Base-by-base conservation (phyloP, 306 rosid species). In the Quercus robur region DNA sequence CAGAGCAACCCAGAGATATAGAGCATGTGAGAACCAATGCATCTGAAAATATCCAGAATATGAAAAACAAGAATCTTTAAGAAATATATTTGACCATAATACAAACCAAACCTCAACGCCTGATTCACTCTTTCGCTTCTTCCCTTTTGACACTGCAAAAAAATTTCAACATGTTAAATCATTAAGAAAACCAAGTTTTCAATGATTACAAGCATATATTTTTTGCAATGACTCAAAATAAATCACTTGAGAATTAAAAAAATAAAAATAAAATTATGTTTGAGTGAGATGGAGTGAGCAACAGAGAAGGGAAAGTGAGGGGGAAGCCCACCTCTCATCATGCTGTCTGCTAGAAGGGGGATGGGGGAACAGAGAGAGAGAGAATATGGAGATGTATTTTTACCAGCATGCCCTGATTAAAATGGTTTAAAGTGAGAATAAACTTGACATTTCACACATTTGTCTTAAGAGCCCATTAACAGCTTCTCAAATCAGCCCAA, bases 121-220 rank as follows among this genome's bases (percentile, higher is more conserved):
- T 3, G 88, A 87, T 73, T 92, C 98, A 86, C 52, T 87, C 91
- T 93, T 94, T 61, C 90, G 89, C 75, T 91, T 94, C 86, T 94
- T 94, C 84, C 97, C 93, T 81, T 88, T 91, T 61, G 94, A 23
- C 75, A 69, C 97, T 91, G 93, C 90, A 88, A 71, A 81, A 73
- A 41, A 81, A 81, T 44, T 66, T 81, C 59, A 73, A 66, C 56
- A 84, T 56, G 58, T 55, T 58, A 74, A 77, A n/a, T 26, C 64
- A 19, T 38, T 57, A 38, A 76, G 73, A 69, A 56, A 68, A 76
- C 61, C 56, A 69, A 30, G 68, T 18, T n/a, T 25, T 59, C 17
- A 20, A 23, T 33, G 12, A 52, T 28, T 72, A 33, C 73, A 77
- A 75, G 76, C 68, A 68, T 59, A 83, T 41, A 41, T 41, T 49